phyloP scores from a whole-genome alignment of 148 eudicot species.

The Fallopia convolvulus region DNA sequence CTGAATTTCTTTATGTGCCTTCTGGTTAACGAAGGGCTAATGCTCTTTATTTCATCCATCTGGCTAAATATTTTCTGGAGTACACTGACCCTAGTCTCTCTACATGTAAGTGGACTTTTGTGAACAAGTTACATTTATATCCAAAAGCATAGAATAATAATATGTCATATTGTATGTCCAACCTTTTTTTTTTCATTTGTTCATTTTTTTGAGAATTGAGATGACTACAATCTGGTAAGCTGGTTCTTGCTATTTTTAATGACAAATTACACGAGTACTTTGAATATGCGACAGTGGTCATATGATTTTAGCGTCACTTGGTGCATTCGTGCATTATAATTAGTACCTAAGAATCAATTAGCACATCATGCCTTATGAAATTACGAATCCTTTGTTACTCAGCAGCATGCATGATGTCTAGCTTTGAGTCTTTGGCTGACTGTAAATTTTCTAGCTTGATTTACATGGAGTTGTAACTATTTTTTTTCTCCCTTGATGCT shows the following conservation, averaged over 20 bases:
- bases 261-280: too few species aligned
- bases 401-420: too few species aligned
- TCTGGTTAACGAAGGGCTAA: constrained; percentile 78
- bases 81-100: constrained; percentile 49
- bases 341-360: neutral
- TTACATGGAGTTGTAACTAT: neutral
- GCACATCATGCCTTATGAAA: too few species aligned
- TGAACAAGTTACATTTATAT: neutral
- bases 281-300: neutral
- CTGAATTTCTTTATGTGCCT: constrained; percentile 85
- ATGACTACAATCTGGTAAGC: too few species aligned
- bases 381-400: too few species aligned
- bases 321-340: neutral
- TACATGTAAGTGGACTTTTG: constrained; percentile 55
- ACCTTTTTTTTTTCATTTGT: neutral
- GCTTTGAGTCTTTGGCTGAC: neutral
- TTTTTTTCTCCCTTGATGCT: neutral
- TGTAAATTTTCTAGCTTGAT: neutral
- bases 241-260: too few species aligned
- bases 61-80: constrained; percentile 79
- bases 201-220: neutral
- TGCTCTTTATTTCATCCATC: constrained; percentile 59
- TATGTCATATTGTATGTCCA: neutral
- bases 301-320: neutral
- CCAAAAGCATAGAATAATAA: neutral